Conservation (phyloP, 257 asterid genomes). For the Paulownia fortunei region DNA sequence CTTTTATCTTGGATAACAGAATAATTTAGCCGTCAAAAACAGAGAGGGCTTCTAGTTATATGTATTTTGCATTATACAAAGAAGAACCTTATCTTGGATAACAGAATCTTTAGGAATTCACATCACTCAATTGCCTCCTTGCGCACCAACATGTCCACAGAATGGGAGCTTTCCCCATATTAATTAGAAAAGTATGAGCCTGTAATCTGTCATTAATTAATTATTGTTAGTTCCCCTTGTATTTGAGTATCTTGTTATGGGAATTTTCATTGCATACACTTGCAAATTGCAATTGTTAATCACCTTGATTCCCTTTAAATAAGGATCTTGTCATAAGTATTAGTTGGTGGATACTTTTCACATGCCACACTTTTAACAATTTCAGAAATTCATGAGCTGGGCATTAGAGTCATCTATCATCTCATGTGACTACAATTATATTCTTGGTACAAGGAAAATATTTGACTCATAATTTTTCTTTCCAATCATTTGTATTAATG, state of each 20-base stretch:
- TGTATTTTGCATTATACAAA: too few species aligned
- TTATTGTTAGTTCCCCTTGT: not conserved
- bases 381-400: slow-evolving; percentile 27
- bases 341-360: slow-evolving; percentile 23
- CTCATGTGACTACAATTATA: slow-evolving; percentile 11
- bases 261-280: slow-evolving; percentile 10
- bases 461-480: not conserved
- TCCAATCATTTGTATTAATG: not conserved
- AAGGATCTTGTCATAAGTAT: slow-evolving; percentile 42
- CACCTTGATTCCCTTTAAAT: slow-evolving; percentile 38
- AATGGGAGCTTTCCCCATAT: slow-evolving; percentile 26
- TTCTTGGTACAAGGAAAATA: slow-evolving; percentile 10
- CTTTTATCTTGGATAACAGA: too few species aligned
- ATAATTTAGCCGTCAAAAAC: not conserved
- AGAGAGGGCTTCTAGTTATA: too few species aligned
- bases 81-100: not conserved
- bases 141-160: slow-evolving; percentile 38
- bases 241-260: slow-evolving; percentile 29
- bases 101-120: slow-evolving; percentile 37
- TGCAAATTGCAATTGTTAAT: not conserved
- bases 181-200: not conserved
- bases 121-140: slow-evolving; percentile 31
- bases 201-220: not conserved
- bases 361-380: slow-evolving; percentile 28
- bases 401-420: not conserved